Base-by-base conservation (phyloP, 2,329 filamentous ascomycete species). In the Orbilia quercus region DNA sequence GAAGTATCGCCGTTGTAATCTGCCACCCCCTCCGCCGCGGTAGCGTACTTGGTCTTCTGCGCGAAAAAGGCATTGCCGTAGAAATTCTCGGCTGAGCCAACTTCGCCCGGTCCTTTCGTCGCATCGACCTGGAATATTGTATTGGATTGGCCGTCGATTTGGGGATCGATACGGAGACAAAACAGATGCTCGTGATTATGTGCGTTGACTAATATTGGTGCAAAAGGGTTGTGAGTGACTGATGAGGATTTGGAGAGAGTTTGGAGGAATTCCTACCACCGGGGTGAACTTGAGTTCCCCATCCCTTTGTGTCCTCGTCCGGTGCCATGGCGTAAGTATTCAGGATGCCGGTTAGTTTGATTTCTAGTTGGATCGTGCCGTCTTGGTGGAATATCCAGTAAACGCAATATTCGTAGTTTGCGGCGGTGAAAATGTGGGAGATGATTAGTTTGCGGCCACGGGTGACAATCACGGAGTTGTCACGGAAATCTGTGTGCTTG, bases 121-220 rank as follows among this genome's bases (percentile, higher is more conserved):
- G 91, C 90, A 77, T 97, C 93, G 11, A 90, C 88, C 81, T 93
- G 87, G 83, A 92, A 94, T 70, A 96, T 85, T 0, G 92, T 93
- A 80, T 97, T 97, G 75, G 89, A 85, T 0, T 89, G 87, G 0
- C 93, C 93, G 79, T 96, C 93, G 63, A 97, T 86, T 79, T 94
- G 95, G 31, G 92, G 87, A 79, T 97, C 91, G 45, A 96, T 84
- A 44, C 93, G 91, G 45, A 97, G 83, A 79, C 92, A 96, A 86
- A 97, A 97, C 31, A 97, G 85, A 80, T 97, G 93, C 81, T 97
- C 92, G 81, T 97, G 93, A 82, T 96, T 96, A 82, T 96, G 93
- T 0, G 93, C 93, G 78, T 96, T 96, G 79, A 96, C 69, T 73
- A 14, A 2, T 7, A 44, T 28, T 5, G 22, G 4, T 18, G 11